Evolutionary conservation across 2,329 filamentous ascomycete genomes (phyloP), one percentile per base, ranked within the genome.

Genomic region (Aspergillus sp.): DNA sequence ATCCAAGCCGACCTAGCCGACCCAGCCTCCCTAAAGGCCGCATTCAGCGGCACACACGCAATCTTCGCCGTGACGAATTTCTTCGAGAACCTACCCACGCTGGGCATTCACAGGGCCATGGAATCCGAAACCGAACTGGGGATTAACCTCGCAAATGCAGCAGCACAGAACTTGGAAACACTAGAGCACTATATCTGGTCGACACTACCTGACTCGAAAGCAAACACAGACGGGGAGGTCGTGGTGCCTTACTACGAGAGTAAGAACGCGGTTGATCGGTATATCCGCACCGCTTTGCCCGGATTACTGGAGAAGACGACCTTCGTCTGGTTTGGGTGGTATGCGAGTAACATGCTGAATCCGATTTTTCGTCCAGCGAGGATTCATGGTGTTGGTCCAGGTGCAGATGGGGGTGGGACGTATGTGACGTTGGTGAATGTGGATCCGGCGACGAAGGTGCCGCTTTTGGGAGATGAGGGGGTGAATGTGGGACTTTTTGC

Each of bases 131-230:
- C 66, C 15, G 53, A 58, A 11, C 76, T 79, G 41, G 78, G 73
- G 6, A 75, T 72, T 62, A 80, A 77, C 41, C 58, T 81, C 5
- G 78, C 77, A 4, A 69, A 70, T 5, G 78, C 78, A 3, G 79
- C 79, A 0, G 68, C 73, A 0, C 58, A 64, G 7, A 76, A 68
- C 0, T 14, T 21, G 21, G 21, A 63, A 0, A 73, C 75, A 0
- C 69, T 82, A 1, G 66, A 77, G 54, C 77, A 80, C 58, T 81
- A 75, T 62, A 69, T 81, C 54, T 81, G 77, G 77, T 78, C 74
- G 7, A 81, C 79, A 0, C 68, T 79, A 5, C 79, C 79, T 1
- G 43, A 53, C 19, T 53, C 41, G 0, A 27, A 25, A 1, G 14
- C 6, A 6, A 46, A 21, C 14, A 37, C 8, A 7, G 27, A 3